Conservation (phyloP, 2,329 filamentous ascomycete species). For the Penicillium italicum region DNA sequence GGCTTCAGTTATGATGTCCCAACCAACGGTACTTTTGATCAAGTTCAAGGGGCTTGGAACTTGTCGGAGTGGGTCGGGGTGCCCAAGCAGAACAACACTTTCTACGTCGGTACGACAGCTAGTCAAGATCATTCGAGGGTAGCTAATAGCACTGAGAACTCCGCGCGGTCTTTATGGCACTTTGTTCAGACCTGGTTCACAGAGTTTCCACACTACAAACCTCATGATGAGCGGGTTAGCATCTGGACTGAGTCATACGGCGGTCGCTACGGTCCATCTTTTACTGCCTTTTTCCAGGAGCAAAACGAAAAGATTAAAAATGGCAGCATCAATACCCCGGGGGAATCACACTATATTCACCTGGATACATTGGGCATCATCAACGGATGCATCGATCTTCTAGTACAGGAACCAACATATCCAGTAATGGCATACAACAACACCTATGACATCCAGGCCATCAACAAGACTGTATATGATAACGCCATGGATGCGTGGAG, state of each 20-base stretch:
- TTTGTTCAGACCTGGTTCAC: constrained; percentile 61
- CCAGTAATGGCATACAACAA: constrained; percentile 56
- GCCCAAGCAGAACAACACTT: constrained; percentile 51
- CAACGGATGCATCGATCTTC: constrained; percentile 55
- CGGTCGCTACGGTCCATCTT: constrained; percentile 44
- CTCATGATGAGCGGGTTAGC: constrained; percentile 51
- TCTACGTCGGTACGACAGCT: constrained; percentile 52
- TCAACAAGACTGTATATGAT: constrained; percentile 49
- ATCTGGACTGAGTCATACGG: constrained; percentile 48
- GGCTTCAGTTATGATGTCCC: constrained; percentile 55
- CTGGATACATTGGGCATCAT: constrained; percentile 55
- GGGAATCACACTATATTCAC: constrained; percentile 37
- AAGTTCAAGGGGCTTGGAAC: constrained; percentile 25
- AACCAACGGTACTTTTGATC: constrained; percentile 40
- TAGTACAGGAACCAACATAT: constrained; percentile 48
- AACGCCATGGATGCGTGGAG: constrained; percentile 46
- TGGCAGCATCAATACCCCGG: constrained; percentile 25
- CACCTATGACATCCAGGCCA: constrained; percentile 54
- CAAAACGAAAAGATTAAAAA: constrained; percentile 43
- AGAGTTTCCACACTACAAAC: constrained; percentile 61
- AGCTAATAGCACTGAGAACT: constrained; percentile 51
- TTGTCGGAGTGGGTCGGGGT: constrained; percentile 28
- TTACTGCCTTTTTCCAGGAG: constrained; percentile 40
- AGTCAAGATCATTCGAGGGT: constrained; percentile 44
- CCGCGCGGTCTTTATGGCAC: constrained; percentile 56